Evolutionary conservation across 495 filamentous ascomycete species (phyloP).

Genomic region (Aspergillus egyptiacus): DNA sequence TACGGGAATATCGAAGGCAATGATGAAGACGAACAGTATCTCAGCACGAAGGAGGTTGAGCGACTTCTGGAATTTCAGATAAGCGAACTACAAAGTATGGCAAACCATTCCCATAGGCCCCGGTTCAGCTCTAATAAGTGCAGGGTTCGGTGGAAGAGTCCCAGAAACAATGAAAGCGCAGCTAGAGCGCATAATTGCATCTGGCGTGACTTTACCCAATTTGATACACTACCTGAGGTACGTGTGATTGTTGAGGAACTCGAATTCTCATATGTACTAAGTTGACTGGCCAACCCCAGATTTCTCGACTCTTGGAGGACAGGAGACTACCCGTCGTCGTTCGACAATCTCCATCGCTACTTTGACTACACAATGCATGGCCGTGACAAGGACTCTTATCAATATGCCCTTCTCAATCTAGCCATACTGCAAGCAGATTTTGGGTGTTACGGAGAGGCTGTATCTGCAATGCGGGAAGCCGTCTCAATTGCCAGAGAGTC

Average conservation of each 20-base stretch:
- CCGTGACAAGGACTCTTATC: constrained; percentile 79
- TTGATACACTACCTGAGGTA: constrained; percentile 73
- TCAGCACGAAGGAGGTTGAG: constrained; percentile 81
- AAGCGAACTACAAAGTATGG: constrained; percentile 72
- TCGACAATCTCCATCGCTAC: constrained; percentile 89
- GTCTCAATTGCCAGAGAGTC: constrained; percentile 88
- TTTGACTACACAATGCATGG: constrained; percentile 97
- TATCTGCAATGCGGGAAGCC: constrained; percentile 87
- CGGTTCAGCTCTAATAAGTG: constrained; percentile 20
- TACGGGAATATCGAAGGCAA: constrained; percentile 57
- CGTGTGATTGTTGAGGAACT: constrained; percentile 14
- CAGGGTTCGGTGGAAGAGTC: constrained; percentile 62
- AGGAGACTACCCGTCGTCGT: constrained; percentile 83
- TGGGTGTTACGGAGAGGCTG: constrained; percentile 83
- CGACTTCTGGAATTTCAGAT: constrained; percentile 82
- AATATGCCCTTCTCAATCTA: constrained; percentile 92
- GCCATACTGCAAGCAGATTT: constrained; percentile 94
- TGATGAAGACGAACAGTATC: constrained; percentile 33
- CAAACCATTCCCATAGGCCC: constrained; percentile 6
- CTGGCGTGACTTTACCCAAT: constrained; percentile 61
- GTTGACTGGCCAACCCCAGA: constrained; percentile 25
- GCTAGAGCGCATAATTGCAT: constrained; percentile 60
- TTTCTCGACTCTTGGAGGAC: constrained; percentile 89
- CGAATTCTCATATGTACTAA: background rate
- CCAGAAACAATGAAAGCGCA: constrained; percentile 61